A percentile compares a stretch with the other conserved stretches of the same genome.
phyloP scores from a whole-genome alignment of 2,329 filamentous ascomycete genomes.

The Aureobasidium sp. region DNA sequence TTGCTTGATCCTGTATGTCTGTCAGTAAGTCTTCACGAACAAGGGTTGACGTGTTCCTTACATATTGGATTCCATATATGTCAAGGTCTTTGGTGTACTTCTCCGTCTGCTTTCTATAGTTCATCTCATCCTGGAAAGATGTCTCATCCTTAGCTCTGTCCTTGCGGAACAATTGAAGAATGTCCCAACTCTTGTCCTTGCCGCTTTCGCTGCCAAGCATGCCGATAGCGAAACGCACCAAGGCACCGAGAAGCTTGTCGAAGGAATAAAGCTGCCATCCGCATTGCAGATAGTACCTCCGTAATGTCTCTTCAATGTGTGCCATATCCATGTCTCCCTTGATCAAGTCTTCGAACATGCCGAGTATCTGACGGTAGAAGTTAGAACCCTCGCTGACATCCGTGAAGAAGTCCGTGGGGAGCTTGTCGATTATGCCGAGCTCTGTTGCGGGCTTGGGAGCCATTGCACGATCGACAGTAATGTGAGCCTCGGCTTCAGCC shows the following conservation, averaged over 20 bases:
- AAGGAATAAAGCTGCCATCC: constrained; percentile 94
- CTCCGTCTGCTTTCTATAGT: constrained; percentile 83
- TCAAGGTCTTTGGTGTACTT: constrained; percentile 89
- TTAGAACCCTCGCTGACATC: constrained; percentile 55
- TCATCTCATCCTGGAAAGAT: constrained; percentile 82
- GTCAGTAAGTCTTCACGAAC: constrained; percentile 19
- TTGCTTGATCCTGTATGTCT: constrained; percentile 51
- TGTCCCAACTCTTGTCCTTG: constrained; percentile 89
- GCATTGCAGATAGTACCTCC: constrained; percentile 81
- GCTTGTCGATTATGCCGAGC: constrained; percentile 74
- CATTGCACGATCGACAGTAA: constrained; percentile 64
- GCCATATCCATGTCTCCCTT: constrained; percentile 65
- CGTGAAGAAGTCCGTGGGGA: constrained; percentile 64
- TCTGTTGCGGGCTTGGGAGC: constrained; percentile 72
- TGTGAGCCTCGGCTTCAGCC: constrained; percentile 61
- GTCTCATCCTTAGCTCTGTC: constrained; percentile 77
- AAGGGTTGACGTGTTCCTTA: constrained; percentile 44
- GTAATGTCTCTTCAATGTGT: constrained; percentile 81
- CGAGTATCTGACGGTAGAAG: constrained; percentile 78
- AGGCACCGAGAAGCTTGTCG: constrained; percentile 73
- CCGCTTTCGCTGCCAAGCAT: constrained; percentile 74
- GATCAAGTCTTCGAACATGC: constrained; percentile 80
- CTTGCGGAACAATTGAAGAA: constrained; percentile 76
- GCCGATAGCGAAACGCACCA: constrained; percentile 71
- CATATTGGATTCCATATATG: constrained; percentile 81